A percentile compares a stretch with the other conserved stretches of the same genome.
These are phyloP conservation scores for Hypoxylon sp. DNA, from an alignment of 2,329 filamentous ascomycete genomes.

Conservation along the genomic window DNA sequence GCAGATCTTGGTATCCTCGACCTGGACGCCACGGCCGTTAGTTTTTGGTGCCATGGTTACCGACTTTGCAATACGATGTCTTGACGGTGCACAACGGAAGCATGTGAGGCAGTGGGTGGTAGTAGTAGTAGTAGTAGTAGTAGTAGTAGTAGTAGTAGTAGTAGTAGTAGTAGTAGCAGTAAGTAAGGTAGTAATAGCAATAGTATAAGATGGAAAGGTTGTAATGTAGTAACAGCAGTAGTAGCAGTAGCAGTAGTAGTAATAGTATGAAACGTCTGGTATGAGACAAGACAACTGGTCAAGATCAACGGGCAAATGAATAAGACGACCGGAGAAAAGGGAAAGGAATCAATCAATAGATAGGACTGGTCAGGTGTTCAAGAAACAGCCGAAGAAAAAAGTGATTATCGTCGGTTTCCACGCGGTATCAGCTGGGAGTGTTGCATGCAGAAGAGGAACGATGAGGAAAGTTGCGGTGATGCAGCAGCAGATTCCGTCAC, in stretches of 20 bases:
- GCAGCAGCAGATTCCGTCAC: conserved; percentile 45
- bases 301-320: conserved; percentile 13
- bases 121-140: too few relatives aligned
- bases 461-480: conserved; percentile 36
- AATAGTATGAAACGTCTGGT: conserved; percentile 6
- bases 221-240: too few relatives aligned
- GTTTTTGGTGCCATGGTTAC: conserved; percentile 50
- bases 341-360: conserved; percentile 19
- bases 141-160: too few relatives aligned
- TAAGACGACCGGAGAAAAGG: conserved; percentile 16
- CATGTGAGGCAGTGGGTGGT: conserved; percentile 38
- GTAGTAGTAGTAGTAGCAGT: too few relatives aligned
- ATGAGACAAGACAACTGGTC: conserved; percentile 15
- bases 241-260: too few relatives aligned
- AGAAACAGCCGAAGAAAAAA: conserved; percentile 23
- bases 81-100: conserved; percentile 25
- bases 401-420: neutral
- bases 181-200: too few relatives aligned
- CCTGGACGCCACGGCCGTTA: conserved; percentile 81
- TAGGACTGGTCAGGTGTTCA: conserved; percentile 21
- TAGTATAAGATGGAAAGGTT: too few relatives aligned
- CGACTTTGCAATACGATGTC: conserved; percentile 33
- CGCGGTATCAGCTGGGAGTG: conserved; percentile 1
- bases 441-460: conserved; percentile 29
- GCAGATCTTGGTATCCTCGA: conserved; percentile 95